Conservation (phyloP, 352 stramenopile genomes). For the Globisporangium nodosum region DNA sequence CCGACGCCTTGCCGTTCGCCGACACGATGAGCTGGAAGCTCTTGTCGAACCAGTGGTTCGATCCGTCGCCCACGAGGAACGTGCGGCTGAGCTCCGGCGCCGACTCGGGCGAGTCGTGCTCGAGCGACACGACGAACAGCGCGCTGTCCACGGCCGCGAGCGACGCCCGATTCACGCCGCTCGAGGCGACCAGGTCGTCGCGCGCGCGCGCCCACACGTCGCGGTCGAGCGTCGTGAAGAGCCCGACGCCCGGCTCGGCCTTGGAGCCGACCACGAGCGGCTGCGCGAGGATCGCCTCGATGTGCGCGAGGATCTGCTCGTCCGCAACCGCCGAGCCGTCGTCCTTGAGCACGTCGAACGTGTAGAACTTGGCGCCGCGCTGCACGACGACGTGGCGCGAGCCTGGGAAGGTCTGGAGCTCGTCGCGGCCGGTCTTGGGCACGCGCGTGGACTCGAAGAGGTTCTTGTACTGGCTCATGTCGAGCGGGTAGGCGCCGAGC, state of each 20-base stretch:
- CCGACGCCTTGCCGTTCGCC: slow-evolving; percentile 69
- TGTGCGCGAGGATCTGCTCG: slow-evolving; percentile 76
- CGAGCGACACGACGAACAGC: slow-evolving; percentile 79
- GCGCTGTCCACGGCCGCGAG: slow-evolving; percentile 83
- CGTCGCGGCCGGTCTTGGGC: slow-evolving; percentile 56
- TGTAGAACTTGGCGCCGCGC: slow-evolving; percentile 81
- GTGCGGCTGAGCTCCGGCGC: slow-evolving; percentile 58
- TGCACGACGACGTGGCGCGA: slow-evolving; percentile 85
- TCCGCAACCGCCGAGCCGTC: slow-evolving; percentile 55
- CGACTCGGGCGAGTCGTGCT: slow-evolving; percentile 56
- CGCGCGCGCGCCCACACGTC: slow-evolving; percentile 76
- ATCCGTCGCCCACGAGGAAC: slow-evolving; percentile 79
- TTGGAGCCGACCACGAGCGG: slow-evolving; percentile 35
- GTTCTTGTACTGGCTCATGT: slow-evolving; percentile 92
- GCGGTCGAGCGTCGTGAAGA: slow-evolving; percentile 81
- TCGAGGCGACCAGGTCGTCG: slow-evolving; percentile 43
- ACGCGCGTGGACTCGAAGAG: slow-evolving; percentile 83
- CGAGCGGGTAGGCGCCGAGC: slow-evolving; percentile 81
- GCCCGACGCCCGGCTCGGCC: slow-evolving; percentile 47
- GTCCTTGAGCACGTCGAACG: slow-evolving; percentile 76
- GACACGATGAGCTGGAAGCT: slow-evolving; percentile 88
- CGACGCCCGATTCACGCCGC: slow-evolving; percentile 54
- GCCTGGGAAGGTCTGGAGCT: slow-evolving; percentile 52
- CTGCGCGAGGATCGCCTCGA: slow-evolving; percentile 77
- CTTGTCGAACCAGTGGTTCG: slow-evolving; percentile 92